Evolutionary conservation across 495 filamentous ascomycete genomes (phyloP).

Genomic region (Penicillium arizonense): DNA sequence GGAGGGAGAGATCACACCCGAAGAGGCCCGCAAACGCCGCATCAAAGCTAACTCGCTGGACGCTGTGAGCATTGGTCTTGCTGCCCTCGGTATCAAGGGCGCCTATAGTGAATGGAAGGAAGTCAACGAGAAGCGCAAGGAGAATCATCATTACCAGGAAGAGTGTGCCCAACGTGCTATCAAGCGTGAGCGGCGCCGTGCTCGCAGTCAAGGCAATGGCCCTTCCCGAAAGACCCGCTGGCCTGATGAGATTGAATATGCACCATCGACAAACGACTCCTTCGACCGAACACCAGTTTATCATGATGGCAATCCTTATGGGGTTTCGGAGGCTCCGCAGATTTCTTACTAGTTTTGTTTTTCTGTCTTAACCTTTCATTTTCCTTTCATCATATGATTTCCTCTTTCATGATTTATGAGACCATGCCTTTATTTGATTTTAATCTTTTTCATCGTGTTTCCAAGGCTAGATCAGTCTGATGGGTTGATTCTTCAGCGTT

Average conservation of each 20-base stretch:
- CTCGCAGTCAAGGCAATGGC: constrained; percentile 15
- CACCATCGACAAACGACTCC: constrained; percentile 1
- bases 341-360: constrained; percentile 10
- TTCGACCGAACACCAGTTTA: not conserved
- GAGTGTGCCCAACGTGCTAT: constrained; percentile 43
- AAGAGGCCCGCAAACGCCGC: constrained; percentile 73
- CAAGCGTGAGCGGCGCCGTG: constrained; percentile 24
- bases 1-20: constrained; percentile 69
- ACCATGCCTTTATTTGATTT: not conserved
- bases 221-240: constrained; percentile 13
- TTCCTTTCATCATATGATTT: not conserved
- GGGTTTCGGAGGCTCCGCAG: not conserved
- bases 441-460: not conserved
- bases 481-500: too few species aligned
- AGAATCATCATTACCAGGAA: constrained; percentile 50
- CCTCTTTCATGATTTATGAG: constrained; percentile 8
- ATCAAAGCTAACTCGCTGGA: constrained; percentile 74
- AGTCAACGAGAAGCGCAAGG: constrained; percentile 58
- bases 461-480: not conserved
- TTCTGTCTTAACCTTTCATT: not conserved
- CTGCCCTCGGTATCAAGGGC: constrained; percentile 81
- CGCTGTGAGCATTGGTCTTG: constrained; percentile 76
- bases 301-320: constrained; percentile 21
- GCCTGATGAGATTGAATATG: constrained; percentile 27
- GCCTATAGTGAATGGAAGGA: constrained; percentile 75